phyloP scores from a whole-genome alignment of 208 protist genomes.

The Leishmania major region DNA sequence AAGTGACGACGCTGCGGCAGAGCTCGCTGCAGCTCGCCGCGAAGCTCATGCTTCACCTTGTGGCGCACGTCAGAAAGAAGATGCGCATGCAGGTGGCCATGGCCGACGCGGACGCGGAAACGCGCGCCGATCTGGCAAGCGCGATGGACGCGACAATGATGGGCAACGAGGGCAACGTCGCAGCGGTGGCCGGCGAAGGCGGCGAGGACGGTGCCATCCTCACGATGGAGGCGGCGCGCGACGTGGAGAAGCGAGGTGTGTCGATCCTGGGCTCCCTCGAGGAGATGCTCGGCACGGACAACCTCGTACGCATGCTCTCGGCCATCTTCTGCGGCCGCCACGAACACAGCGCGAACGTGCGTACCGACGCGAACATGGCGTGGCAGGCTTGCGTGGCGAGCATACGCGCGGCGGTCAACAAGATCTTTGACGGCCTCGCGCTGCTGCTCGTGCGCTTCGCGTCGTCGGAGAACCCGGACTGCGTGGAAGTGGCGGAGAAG shows the following conservation, averaged over 20 bases:
- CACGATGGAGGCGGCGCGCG: slow-evolving; percentile 80
- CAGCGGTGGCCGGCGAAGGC: slow-evolving; percentile 5
- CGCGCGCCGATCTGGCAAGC: slow-evolving; percentile 30
- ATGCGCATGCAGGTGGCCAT: slow-evolving; percentile 77
- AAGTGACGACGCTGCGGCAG: slow-evolving; percentile 85
- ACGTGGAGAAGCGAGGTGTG: slow-evolving; percentile 86
- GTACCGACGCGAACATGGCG: slow-evolving; percentile 80
- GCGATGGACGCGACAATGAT: slow-evolving; percentile 11
- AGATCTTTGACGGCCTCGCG: slow-evolving; percentile 86
- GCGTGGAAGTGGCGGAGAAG: slow-evolving; percentile 78
- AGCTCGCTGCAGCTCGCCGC: slow-evolving; percentile 89
- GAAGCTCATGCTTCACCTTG: slow-evolving; percentile 91
- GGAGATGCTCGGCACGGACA: slow-evolving; percentile 75
- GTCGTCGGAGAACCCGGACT: slow-evolving; percentile 83
- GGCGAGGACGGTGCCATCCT: slow-evolving; percentile 39
- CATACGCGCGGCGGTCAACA: slow-evolving; percentile 81
- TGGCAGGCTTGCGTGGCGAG: slow-evolving; percentile 91
- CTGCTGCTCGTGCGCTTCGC: slow-evolving; percentile 74
- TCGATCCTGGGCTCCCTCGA: slow-evolving; percentile 86
- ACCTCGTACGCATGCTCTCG: slow-evolving; percentile 72
- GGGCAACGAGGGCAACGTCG: slow-evolving; percentile 1
- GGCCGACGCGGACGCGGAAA: slow-evolving; percentile 39
- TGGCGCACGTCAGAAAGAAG: slow-evolving; percentile 84
- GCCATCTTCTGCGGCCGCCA: slow-evolving; percentile 87
- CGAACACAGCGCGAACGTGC: slow-evolving; percentile 80